phyloP scores from a whole-genome alignment of 306 rosid species.

The Acacia crassicarpa region DNA sequence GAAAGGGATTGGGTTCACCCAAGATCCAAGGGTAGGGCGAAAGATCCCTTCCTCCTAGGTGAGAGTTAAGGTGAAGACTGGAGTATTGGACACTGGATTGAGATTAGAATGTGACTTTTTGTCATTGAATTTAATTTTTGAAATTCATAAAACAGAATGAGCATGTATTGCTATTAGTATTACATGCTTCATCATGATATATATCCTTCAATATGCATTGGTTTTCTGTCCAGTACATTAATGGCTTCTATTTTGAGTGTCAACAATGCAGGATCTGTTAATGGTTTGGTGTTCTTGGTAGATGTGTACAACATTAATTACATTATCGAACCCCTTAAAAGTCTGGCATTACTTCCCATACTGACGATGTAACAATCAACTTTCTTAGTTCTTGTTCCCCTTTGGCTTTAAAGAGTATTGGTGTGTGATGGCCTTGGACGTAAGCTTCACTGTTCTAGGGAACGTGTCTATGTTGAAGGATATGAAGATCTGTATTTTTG shows the following conservation, averaged over 20 bases:
- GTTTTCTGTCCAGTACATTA: not conserved
- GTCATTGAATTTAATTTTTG: not conserved
- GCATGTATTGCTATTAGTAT: not conserved
- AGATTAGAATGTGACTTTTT: no score
- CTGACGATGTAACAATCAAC: not conserved
- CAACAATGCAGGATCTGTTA: not conserved
- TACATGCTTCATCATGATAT: not conserved
- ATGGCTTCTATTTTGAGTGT: not conserved
- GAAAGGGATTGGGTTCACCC: no score
- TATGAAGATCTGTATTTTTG: not conserved
- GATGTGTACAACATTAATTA: not conserved
- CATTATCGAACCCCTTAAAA: not conserved
- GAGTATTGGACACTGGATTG: no score
- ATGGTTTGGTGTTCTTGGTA: not conserved
- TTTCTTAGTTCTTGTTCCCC: not conserved
- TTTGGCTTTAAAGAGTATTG: slow-evolving; percentile 3
- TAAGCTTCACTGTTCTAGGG: not conserved
- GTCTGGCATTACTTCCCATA: not conserved
- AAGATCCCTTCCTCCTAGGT: no score
- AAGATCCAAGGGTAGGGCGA: no score
- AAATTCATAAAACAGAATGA: not conserved
- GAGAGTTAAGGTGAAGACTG: no score
- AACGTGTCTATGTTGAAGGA: not conserved
- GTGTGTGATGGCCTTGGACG: not conserved
- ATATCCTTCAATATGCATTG: not conserved